phyloP scores from a whole-genome alignment of 1,284 basidiomycete genomes.

The Fomitiporia mediterranea region DNA sequence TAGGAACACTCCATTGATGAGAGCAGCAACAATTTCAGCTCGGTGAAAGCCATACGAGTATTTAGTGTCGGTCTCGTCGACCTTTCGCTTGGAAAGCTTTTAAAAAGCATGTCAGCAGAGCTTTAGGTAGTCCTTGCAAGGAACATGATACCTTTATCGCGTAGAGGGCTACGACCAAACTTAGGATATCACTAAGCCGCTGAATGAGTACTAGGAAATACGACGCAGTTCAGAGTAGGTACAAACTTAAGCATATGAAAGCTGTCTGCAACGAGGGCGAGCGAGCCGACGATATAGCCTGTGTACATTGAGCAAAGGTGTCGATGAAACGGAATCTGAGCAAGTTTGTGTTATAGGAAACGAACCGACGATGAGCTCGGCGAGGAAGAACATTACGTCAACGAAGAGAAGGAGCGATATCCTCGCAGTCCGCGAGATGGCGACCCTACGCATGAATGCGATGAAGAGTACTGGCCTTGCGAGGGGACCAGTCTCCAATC shows the following conservation, averaged over 20 bases:
- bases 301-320: too few species aligned
- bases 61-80: conserved; percentile 36
- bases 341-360: too few species aligned
- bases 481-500: too few species aligned
- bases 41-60: conserved; percentile 98
- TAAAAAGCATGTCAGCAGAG: conserved; percentile 16
- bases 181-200: conserved; percentile 85
- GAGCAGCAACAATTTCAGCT: conserved; percentile 94
- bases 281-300: conserved; percentile 93
- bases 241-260: conserved; percentile 97
- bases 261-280: conserved; percentile 93
- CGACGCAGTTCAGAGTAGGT: conserved; percentile 10
- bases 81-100: conserved; percentile 48
- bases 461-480: too few species aligned
- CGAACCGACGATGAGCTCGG: conserved; percentile 83
- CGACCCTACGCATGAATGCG: too few species aligned
- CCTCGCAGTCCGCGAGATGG: conserved; percentile 69
- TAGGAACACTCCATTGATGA: conserved; percentile 96
- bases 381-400: conserved; percentile 87
- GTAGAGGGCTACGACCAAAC: conserved; percentile 91
- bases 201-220: conserved; percentile 5
- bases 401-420: conserved; percentile 82
- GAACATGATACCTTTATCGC: conserved; percentile 77
- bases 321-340: too few species aligned
- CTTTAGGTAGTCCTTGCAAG: conserved; percentile 13